Evolutionary conservation across 106 monocot species (phyloP).

Genomic region (Chionographis japonica): DNA sequence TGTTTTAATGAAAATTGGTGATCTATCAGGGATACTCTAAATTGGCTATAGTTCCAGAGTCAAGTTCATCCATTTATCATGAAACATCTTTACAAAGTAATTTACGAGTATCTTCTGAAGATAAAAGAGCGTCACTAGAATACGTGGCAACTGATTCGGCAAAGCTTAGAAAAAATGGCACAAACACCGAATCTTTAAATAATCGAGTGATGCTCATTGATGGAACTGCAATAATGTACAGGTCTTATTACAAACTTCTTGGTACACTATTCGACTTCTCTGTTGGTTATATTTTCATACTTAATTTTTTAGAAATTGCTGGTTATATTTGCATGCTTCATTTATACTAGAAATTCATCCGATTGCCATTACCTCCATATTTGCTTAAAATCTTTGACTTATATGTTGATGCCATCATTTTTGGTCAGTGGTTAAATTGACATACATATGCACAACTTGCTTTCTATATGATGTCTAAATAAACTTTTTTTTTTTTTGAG

Average conservation of each 20-base stretch:
- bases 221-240: slow-evolving; percentile 70
- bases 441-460: too few relatives aligned
- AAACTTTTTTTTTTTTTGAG: too few relatives aligned
- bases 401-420: not conserved
- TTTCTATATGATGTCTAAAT: too few relatives aligned
- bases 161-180: slow-evolving; percentile 8
- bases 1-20: too few relatives aligned
- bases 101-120: slow-evolving; percentile 5
- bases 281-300: not conserved
- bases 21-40: slow-evolving; percentile 22
- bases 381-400: not conserved
- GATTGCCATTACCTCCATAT: too few relatives aligned
- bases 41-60: slow-evolving; percentile 8
- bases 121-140: slow-evolving; percentile 4
- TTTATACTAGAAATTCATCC: too few relatives aligned
- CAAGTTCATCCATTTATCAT: not conserved
- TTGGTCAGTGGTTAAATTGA: too few relatives aligned
- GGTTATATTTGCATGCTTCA: not conserved
- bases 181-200: slow-evolving; percentile 19
- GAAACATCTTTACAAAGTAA: not conserved
- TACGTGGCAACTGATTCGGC: not conserved
- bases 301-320: too few relatives aligned
- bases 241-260: slow-evolving; percentile 76
- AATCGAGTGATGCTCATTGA: slow-evolving; percentile 68
- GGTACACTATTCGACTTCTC: slow-evolving; percentile 27